Base-by-base conservation (phyloP, 1,139 yeast species). In the Pichia sp. region DNA sequence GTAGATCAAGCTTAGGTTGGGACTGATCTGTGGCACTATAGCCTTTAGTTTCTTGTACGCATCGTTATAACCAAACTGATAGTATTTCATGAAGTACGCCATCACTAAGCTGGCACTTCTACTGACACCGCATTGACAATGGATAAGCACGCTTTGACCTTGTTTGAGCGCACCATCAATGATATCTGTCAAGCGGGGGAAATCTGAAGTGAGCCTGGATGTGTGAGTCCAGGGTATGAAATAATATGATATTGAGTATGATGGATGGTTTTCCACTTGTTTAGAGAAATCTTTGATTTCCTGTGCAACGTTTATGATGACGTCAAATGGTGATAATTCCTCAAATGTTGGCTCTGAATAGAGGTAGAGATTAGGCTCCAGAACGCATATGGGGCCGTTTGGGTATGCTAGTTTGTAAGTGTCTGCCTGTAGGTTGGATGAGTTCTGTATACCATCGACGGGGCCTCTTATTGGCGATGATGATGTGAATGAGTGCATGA, bases 91-190 rank as follows among this genome's bases (percentile, higher is more conserved):
- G 42, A 82, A 73, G 51, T 77, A 81, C 1, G 96, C 96, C 18
- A 87, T 86, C 11, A 87, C 72, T 33, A 87, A 72, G 27, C 94
- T 82, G 0, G 96, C 96, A 7, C 93, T 81, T 25, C 96, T 63
- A 26, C 91, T 79, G 2, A 87, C 93, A 16, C 96, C 96, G 59
- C 96, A 87, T 55, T 87, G 96, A 55, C 96, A 87, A 54, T 87
- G 96, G 3, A 87, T 72, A 39, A 87, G 66, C 7, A 85, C 71
- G 45, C 68, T 72, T 41, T 73, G 64, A 32, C 63, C 62, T 8
- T 50, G 45, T 1, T 46, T 36, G 12, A 60, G 46, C 7, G 69
- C 62, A 2, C 48, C 42, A 28, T 59, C 58, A 20, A 86, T 79
- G 22, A 75, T 46, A 4, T 62, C 56, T 1, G 86, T 82, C 32